phyloP scores from a whole-genome alignment of 495 filamentous ascomycete genomes.

The Talaromyces liani region DNA sequence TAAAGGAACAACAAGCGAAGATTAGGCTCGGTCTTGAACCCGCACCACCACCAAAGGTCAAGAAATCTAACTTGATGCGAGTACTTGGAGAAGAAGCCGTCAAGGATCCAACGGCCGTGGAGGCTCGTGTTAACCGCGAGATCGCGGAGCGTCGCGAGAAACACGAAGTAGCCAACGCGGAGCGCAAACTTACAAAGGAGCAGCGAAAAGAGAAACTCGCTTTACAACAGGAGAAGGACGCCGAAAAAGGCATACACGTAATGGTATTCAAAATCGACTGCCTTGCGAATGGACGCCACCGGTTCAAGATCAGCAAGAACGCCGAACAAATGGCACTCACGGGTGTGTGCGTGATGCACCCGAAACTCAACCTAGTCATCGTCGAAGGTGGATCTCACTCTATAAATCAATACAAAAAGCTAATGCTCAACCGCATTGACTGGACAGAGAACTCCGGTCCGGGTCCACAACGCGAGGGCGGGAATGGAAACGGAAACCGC shows the following conservation, averaged over 20 bases:
- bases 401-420: constrained; percentile 73
- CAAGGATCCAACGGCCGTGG: constrained; percentile 94
- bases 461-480: constrained; percentile 47
- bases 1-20: constrained; percentile 95
- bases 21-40: constrained; percentile 83
- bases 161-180: constrained; percentile 75
- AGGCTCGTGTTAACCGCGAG: constrained; percentile 84
- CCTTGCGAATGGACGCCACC: constrained; percentile 82
- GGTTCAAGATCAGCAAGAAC: constrained; percentile 87
- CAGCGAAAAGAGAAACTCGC: constrained; percentile 79
- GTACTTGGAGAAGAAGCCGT: constrained; percentile 96
- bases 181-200: constrained; percentile 86
- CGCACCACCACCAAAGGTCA: constrained; percentile 87
- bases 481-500: constrained; percentile 45
- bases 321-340: constrained; percentile 81
- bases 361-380: constrained; percentile 78
- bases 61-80: constrained; percentile 92
- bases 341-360: constrained; percentile 83
- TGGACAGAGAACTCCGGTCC: constrained; percentile 86
- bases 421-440: constrained; percentile 87
- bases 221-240: constrained; percentile 78
- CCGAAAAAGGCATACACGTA: constrained; percentile 71
- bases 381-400: constrained; percentile 83
- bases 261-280: constrained; percentile 83
- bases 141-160: constrained; percentile 75